These are phyloP conservation scores for Nelumbo lutea DNA, from an alignment of 164 flowering plant species.

Conservation along the genomic window DNA sequence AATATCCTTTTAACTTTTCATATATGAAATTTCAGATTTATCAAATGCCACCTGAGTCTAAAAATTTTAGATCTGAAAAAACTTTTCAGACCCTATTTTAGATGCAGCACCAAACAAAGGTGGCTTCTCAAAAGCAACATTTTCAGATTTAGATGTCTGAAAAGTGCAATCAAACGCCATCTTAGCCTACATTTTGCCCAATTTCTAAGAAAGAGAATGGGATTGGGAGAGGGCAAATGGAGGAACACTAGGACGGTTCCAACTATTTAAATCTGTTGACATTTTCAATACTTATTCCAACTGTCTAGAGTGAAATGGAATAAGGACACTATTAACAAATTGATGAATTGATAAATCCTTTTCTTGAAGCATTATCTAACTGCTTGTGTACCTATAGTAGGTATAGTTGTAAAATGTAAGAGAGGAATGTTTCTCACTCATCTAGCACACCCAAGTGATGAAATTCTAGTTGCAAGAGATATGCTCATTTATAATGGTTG, in stretches of 20 bases:
- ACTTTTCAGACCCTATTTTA: too few species aligned
- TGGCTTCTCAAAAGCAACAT: too few species aligned
- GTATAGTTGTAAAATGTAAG: constrained; percentile 85
- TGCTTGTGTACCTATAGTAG: constrained; percentile 30
- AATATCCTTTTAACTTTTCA: too few species aligned
- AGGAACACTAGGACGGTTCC: not conserved
- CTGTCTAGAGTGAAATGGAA: not conserved
- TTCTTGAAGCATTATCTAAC: not conserved
- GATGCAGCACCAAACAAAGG: too few species aligned
- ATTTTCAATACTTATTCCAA: not conserved
- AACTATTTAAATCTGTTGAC: not conserved
- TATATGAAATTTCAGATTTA: too few species aligned
- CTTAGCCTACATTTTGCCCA: not conserved
- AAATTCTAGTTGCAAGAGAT: constrained; percentile 87
- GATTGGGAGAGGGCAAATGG: too few species aligned
- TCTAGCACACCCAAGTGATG: constrained; percentile 78
- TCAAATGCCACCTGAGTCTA: too few species aligned
- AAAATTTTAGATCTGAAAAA: too few species aligned
- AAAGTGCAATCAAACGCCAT: too few species aligned
- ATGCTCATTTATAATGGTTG: too few species aligned
- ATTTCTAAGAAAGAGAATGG: not conserved
- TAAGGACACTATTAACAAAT: not conserved
- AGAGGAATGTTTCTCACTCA: constrained; percentile 84
- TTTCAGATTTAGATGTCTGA: too few species aligned
- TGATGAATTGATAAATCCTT: not conserved